A percentile compares a stretch with the other conserved stretches of the same genome.
phyloP scores from a whole-genome alignment of 2,329 filamentous ascomycete species.

The Geosmithia morbida region DNA sequence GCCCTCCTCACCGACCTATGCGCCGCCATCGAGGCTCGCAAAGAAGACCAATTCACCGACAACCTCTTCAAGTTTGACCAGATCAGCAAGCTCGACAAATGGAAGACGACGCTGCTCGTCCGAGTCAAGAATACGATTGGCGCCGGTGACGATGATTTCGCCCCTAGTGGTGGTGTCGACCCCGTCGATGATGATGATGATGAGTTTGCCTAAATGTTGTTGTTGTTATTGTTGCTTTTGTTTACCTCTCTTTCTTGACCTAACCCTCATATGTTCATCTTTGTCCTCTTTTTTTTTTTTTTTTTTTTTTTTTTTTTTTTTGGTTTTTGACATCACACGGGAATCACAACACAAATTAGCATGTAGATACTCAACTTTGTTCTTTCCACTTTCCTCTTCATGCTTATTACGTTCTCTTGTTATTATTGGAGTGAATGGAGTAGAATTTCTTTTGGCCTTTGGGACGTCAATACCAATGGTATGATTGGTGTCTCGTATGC shows the following conservation, averaged over 20 bases:
- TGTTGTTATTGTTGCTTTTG: conserved; percentile 1
- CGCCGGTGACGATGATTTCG: conserved; percentile 29
- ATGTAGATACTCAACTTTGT: background rate
- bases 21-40: conserved; percentile 60
- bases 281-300: conserved; percentile 6
- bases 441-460: too few relatives aligned
- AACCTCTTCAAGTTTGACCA: conserved; percentile 84
- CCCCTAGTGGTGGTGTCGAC: conserved; percentile 2
- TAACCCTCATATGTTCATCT: too few relatives aligned
- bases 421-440: too few relatives aligned
- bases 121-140: conserved; percentile 76
- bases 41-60: conserved; percentile 73
- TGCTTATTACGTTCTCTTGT: too few relatives aligned
- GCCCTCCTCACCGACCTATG: conserved; percentile 67
- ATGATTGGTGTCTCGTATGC: too few relatives aligned
- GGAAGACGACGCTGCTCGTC: conserved; percentile 82
- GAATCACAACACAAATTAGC: background rate
- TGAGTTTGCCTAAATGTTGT: background rate
- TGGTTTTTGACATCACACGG: background rate
- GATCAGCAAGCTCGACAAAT: conserved; percentile 87
- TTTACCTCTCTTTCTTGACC: background rate
- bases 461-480: too few relatives aligned
- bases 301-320: conserved; percentile 7
- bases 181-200: background rate
- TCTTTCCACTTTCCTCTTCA: background rate